phyloP scores from a whole-genome alignment of 129 eudicot species.

The Pittosporum tobira region DNA sequence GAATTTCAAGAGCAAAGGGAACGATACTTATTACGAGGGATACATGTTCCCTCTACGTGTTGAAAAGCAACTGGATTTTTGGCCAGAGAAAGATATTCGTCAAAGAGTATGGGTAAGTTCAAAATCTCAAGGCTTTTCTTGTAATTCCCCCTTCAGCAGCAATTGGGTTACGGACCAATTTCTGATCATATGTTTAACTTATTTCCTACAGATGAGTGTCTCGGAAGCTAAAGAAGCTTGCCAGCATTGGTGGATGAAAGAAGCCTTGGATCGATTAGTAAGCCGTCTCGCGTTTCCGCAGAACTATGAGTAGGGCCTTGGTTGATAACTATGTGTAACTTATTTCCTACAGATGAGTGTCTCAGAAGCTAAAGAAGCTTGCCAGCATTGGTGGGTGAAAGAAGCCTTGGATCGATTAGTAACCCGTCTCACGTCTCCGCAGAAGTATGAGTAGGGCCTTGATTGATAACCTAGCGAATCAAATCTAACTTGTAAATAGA shows the following conservation, averaged over 20 bases:
- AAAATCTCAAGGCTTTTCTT: neutral
- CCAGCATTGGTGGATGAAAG: slow-evolving; percentile 80
- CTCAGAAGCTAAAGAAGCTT: slow-evolving; percentile 57
- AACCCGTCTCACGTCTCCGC: slow-evolving; percentile 24
- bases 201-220: slow-evolving; percentile 49
- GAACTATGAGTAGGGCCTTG: neutral
- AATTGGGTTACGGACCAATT: neutral
- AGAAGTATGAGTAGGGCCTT: neutral
- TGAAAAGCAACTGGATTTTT: slow-evolving; percentile 44
- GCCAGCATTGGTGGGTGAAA: slow-evolving; percentile 80
- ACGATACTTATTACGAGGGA: slow-evolving; percentile 41
- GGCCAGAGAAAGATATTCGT: slow-evolving; percentile 81
- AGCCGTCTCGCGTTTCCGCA: slow-evolving; percentile 24
- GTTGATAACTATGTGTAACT: too few relatives aligned
- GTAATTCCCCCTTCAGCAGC: neutral
- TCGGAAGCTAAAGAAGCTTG: slow-evolving; percentile 65
- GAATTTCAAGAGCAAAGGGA: slow-evolving; percentile 57
- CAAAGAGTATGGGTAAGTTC: slow-evolving; percentile 70
- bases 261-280: slow-evolving; percentile 57
- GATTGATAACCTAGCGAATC: neutral
- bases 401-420: slow-evolving; percentile 65
- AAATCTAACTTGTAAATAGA: slow-evolving; percentile 5
- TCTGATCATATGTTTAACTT: slow-evolving; percentile 3
- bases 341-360: slow-evolving; percentile 53
- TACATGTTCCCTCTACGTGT: slow-evolving; percentile 77